These are phyloP conservation scores for Umbelopsis ramanniana DNA, from an alignment of 192 early-diverging fungal genomes.

Conservation along the genomic window DNA sequence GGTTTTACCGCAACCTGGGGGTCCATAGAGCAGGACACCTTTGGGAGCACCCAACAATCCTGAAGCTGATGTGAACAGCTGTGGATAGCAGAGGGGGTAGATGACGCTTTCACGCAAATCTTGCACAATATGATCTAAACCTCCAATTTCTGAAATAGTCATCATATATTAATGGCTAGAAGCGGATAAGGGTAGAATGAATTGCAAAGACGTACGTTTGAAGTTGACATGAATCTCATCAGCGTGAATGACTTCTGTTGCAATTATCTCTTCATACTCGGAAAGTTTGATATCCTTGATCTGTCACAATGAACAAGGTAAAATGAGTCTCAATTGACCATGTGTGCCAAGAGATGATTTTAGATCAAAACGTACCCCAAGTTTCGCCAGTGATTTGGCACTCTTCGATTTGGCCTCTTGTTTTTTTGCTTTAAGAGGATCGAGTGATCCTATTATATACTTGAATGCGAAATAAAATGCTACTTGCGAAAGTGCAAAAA, in stretches of 20 bases:
- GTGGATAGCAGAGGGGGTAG: slow-evolving; percentile 91
- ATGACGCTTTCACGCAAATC: slow-evolving; percentile 95
- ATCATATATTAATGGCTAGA: slow-evolving; percentile 7
- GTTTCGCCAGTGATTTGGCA: slow-evolving; percentile 63
- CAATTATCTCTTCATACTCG: slow-evolving; percentile 94
- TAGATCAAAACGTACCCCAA: slow-evolving; percentile 57
- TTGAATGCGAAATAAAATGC: slow-evolving; percentile 88
- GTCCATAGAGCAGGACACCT: slow-evolving; percentile 94
- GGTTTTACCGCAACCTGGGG: slow-evolving; percentile 97
- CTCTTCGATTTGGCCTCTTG: slow-evolving; percentile 81
- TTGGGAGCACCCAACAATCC: slow-evolving; percentile 92
- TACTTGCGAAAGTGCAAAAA: slow-evolving; percentile 88
- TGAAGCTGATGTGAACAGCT: slow-evolving; percentile 84
- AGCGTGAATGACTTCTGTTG: slow-evolving; percentile 90
- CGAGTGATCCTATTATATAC: slow-evolving; percentile 76
- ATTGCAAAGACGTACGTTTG: slow-evolving; percentile 55
- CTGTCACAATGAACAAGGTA: slow-evolving; percentile 26
- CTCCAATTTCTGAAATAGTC: slow-evolving; percentile 75
- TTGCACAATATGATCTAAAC: slow-evolving; percentile 91
- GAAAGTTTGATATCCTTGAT: slow-evolving; percentile 77
- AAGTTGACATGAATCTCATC: slow-evolving; percentile 91
- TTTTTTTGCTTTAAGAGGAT: slow-evolving; percentile 70
- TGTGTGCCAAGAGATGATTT: neutral
- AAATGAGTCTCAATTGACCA: neutral
- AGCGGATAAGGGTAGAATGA: neutral